phyloP scores from a whole-genome alignment of 2,329 filamentous ascomycete genomes.

The Ophiostoma ips region DNA sequence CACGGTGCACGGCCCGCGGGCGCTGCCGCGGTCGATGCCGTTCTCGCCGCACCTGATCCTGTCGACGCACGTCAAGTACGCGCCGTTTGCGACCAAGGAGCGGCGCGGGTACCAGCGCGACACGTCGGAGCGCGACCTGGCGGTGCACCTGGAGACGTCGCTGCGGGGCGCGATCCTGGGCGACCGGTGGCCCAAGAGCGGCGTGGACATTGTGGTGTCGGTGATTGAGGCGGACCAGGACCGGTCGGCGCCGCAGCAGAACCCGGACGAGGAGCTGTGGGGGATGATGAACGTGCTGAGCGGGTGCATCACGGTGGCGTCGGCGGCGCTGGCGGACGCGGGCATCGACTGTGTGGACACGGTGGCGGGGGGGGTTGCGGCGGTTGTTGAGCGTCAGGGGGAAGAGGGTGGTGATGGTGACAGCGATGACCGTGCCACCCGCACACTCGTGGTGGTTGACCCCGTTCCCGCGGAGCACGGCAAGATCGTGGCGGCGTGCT shows the following conservation, averaged over 20 bases:
- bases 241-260: slow-evolving; percentile 32
- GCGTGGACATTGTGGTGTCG: slow-evolving; percentile 86
- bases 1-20: slow-evolving; percentile 84
- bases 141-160: slow-evolving; percentile 81
- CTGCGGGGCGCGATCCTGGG: slow-evolving; percentile 81
- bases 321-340: slow-evolving; percentile 83
- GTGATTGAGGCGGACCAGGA: slow-evolving; percentile 89
- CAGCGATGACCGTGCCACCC: too few species aligned
- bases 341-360: slow-evolving; percentile 92
- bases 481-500: slow-evolving; percentile 67
- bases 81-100: slow-evolving; percentile 76
- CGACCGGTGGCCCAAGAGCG: slow-evolving; percentile 96
- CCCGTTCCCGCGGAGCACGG: slow-evolving; percentile 70
- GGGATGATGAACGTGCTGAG: slow-evolving; percentile 84
- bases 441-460: slow-evolving; percentile 52
- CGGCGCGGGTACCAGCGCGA: slow-evolving; percentile 79
- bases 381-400: slow-evolving; percentile 34
- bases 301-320: slow-evolving; percentile 85
- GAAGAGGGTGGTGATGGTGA: slow-evolving; percentile 19
- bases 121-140: slow-evolving; percentile 73
- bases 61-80: slow-evolving; percentile 90
- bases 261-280: slow-evolving; percentile 51
- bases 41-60: slow-evolving; percentile 90
- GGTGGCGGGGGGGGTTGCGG: slow-evolving; percentile 78
- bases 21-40: slow-evolving; percentile 74